Base-by-base conservation (phyloP, 2,329 filamentous ascomycete genomes). In the Lizonia empirigonia region DNA sequence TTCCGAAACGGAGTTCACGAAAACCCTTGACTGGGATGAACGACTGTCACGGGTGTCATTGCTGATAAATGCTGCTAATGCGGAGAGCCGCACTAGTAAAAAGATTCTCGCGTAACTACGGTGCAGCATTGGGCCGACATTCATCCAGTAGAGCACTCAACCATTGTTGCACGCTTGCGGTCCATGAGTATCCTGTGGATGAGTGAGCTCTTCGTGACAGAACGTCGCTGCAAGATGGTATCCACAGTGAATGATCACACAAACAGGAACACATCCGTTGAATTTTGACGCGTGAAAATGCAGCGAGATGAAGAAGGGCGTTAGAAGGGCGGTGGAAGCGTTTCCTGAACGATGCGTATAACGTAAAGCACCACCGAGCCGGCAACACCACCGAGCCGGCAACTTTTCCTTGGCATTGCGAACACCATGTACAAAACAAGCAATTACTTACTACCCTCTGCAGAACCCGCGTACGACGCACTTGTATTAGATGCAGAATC, bases 61-160 rank as follows among this genome's bases (percentile, higher is more conserved):
- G 62, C 64, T 67, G 65, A 68, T 56, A 58, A 65, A 67, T 65
- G 29, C n/a, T n/a, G n/a, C n/a, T n/a, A 34, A 44, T 46, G 58
- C 49, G 54, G 50, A 53, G 39, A 37, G 37, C 19, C 29, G 38
- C 49, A 45, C 33, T 52, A 50, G 44, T 24, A 47, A 48, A 19
- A 37, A 37, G 7, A 26, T 44, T 44, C 19, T 33, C 23, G 35
- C 19, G 30, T 44, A 39, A 18, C 36, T 15, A 13, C 23, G 29
- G 36, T 37, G 22, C 7, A 40, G 45, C 23, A 30, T 24, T 23
- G 20, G 19, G 19, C 56, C 56, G 54, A 56, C 49, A 50, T 45
- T 32, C 26, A 38, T 44, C 47, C 39, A 44, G 26, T 50, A 8
- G 19, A 15, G 16, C 3, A 15, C 5, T 30, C 10, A 9, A 30